Percentiles rank a stretch among this genome's conserved stretches.
Evolutionary conservation across 148 eudicot genomes (phyloP).

Genomic region (Fagopyrum homotropicum): DNA sequence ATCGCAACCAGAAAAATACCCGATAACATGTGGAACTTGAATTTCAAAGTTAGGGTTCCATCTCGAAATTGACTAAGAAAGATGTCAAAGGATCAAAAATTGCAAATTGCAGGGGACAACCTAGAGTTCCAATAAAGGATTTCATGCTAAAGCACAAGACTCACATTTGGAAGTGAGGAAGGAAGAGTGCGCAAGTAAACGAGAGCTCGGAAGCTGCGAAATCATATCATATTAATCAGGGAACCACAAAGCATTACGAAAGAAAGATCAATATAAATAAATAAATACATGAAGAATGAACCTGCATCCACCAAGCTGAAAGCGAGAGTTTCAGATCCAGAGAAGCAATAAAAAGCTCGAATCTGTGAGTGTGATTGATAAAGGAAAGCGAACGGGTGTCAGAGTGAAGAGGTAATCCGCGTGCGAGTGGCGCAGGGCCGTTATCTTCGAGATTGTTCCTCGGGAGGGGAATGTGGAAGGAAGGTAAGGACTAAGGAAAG

Average conservation of each 20-base stretch:
- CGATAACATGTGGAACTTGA: neutral
- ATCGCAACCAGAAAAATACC: neutral
- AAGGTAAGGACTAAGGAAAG: neutral
- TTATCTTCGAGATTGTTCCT: constrained; percentile 10
- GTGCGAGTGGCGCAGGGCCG: constrained; percentile 11
- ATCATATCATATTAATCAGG: neutral
- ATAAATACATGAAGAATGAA: neutral
- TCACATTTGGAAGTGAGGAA: neutral
- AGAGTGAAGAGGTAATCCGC: neutral
- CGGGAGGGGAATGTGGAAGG: neutral
- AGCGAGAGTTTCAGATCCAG: neutral
- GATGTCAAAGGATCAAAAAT: neutral
- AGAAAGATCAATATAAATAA: neutral
- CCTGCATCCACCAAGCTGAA: constrained; percentile 3
- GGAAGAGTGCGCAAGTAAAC: neutral
- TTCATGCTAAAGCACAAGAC: constrained; percentile 4
- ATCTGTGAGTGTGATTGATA: neutral
- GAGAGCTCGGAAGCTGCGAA: constrained; percentile 2
- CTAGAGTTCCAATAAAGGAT: neutral
- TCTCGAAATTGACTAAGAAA: neutral
- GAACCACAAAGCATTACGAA: neutral
- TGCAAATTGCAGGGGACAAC: neutral
- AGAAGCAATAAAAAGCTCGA: neutral
- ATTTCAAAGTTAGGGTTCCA: neutral
- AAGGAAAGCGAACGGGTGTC: neutral